Evolutionary conservation across 768 basidiomycete genomes (phyloP).

Genomic region (Boletus patriciae): DNA sequence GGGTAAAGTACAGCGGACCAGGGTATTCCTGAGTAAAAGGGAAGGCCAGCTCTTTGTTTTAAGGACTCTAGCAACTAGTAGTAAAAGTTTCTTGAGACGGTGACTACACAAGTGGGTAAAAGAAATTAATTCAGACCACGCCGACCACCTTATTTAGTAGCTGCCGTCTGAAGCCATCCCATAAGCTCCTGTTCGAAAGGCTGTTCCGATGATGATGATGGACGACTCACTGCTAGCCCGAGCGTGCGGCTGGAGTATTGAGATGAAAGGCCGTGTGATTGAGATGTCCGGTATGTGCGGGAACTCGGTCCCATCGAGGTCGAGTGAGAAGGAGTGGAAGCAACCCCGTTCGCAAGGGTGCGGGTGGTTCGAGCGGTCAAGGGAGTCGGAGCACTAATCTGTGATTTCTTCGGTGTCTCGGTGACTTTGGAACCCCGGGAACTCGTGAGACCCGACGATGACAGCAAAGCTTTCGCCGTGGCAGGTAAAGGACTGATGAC

Average conservation of each 20-base stretch:
- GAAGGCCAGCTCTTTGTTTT: conserved; percentile 39
- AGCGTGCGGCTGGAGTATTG: conserved; percentile 76
- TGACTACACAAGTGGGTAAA: conserved; percentile 1
- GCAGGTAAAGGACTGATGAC: conserved; percentile 42
- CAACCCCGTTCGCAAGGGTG: conserved; percentile 47
- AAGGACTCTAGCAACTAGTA: conserved; percentile 30
- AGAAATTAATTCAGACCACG: conserved; percentile 14
- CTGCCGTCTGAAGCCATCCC: conserved; percentile 38
- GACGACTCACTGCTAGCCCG: conserved; percentile 63
- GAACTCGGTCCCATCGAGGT: conserved; percentile 60
- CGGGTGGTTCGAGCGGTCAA: conserved; percentile 75
- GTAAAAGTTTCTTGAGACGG: conserved; percentile 16
- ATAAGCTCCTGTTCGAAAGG: conserved; percentile 39
- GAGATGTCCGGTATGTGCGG: conserved; percentile 66
- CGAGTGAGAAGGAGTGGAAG: conserved; percentile 60
- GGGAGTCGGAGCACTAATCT: conserved; percentile 87
- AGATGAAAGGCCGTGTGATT: conserved; percentile 67
- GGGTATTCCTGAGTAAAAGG: conserved; percentile 36
- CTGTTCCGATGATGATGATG: conserved; percentile 35
- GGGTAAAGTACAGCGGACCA: conserved; percentile 44
- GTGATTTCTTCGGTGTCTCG: conserved; percentile 84
- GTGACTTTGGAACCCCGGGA: conserved; percentile 55
- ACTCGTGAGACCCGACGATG: conserved; percentile 53
- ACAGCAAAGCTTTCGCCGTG: conserved; percentile 55
- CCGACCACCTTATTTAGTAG: conserved; percentile 29